These are phyloP conservation scores for Tubosaeta brunneosetosa DNA, from an alignment of 768 basidiomycete species.

Conservation along the genomic window DNA sequence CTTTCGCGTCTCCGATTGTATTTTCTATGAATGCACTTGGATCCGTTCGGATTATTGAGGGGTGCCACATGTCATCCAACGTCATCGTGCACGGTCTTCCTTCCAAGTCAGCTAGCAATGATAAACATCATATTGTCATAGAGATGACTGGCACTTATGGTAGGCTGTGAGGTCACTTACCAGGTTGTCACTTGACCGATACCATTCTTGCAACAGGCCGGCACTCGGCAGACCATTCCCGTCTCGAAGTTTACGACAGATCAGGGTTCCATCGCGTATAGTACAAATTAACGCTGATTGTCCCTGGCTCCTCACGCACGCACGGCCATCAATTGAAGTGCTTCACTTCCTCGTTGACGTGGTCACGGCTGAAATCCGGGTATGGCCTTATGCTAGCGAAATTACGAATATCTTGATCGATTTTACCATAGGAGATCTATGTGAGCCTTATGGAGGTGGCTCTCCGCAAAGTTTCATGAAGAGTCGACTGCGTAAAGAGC, in stretches of 20 bases:
- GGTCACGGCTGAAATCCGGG: not conserved
- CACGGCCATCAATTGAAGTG: not conserved
- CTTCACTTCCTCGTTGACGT: not conserved
- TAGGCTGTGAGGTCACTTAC: too few species aligned
- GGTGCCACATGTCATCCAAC: not conserved
- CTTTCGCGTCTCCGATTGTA: not conserved
- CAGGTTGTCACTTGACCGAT: too few species aligned
- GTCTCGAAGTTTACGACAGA: not conserved
- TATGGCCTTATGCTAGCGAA: not conserved
- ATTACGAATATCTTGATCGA: not conserved
- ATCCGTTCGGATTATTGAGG: not conserved
- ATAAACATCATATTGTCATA: not conserved
- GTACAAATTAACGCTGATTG: not conserved
- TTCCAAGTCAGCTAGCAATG: not conserved
- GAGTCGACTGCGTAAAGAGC: not conserved
- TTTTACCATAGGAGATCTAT: not conserved
- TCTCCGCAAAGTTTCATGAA: not conserved
- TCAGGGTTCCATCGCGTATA: not conserved
- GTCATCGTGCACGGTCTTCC: not conserved
- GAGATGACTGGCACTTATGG: too few species aligned
- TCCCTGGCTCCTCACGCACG: not conserved
- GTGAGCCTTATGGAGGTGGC: not conserved
- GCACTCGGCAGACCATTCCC: too few species aligned
- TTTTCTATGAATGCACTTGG: not conserved
- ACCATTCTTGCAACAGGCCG: too few species aligned